Conservation (phyloP, 2,329 filamentous ascomycete genomes). For the Aspergillus neoniger region DNA sequence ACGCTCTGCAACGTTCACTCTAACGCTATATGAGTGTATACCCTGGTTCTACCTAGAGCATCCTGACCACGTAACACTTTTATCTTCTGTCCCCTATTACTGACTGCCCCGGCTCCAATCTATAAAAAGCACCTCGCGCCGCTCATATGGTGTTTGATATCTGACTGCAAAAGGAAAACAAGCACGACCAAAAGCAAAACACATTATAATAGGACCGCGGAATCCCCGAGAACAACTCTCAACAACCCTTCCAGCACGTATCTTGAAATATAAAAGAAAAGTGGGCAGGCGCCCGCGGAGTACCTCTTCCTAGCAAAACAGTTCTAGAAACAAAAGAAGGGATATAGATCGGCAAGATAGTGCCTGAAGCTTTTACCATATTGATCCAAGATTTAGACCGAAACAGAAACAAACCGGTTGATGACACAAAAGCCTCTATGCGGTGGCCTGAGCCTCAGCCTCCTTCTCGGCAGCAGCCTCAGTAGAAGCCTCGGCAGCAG, state of each 20-base stretch:
- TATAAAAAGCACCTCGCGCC: slow-evolving; percentile 22
- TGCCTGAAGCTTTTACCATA: slow-evolving; percentile 21
- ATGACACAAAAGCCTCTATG: slow-evolving; percentile 27
- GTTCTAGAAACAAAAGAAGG: slow-evolving; percentile 16
- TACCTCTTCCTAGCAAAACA: slow-evolving; percentile 10
- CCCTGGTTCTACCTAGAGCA: background rate
- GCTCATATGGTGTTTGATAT: slow-evolving; percentile 19
- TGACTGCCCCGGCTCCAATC: slow-evolving; percentile 14
- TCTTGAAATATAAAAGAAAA: slow-evolving; percentile 2
- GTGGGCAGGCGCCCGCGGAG: slow-evolving; percentile 7
- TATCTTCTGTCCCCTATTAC: slow-evolving; percentile 12
- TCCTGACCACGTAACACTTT: slow-evolving; percentile 9
- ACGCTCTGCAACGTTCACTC: background rate
- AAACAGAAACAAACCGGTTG: background rate
- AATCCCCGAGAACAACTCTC: background rate
- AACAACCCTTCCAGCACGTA: background rate
- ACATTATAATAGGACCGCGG: background rate
- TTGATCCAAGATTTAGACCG: slow-evolving; percentile 23
- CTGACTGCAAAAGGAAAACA: slow-evolving; percentile 15
- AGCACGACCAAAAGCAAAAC: background rate
- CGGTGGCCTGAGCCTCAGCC: slow-evolving; percentile 30
- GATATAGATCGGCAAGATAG: slow-evolving; percentile 12
- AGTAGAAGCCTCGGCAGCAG: slow-evolving; percentile 29
- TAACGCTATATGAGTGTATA: slow-evolving; percentile 1
- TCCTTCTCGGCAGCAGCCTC: slow-evolving; percentile 33